Conservation (phyloP, 1,139 yeast genomes). For the Candida neerlandica region DNA sequence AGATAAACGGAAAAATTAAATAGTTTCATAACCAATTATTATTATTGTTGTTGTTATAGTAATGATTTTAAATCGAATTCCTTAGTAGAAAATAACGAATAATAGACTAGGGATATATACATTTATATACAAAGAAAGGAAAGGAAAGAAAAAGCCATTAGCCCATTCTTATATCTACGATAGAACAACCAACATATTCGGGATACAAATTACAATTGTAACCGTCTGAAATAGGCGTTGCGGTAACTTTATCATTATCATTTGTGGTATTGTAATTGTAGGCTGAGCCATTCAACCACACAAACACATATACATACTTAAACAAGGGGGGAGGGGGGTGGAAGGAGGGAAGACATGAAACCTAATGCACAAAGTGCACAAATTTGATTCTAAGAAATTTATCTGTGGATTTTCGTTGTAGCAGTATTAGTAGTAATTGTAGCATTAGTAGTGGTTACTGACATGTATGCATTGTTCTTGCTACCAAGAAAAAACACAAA, state of each 20-base stretch:
- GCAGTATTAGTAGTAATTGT: too few relatives aligned
- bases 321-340: not conserved
- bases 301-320: too few relatives aligned
- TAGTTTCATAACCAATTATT: conserved; percentile 1
- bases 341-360: too few relatives aligned
- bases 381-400: not conserved
- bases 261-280: not conserved
- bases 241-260: too few relatives aligned
- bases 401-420: too few relatives aligned
- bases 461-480: not conserved
- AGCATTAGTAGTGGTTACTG: too few relatives aligned
- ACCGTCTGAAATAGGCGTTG: too few relatives aligned
- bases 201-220: not conserved
- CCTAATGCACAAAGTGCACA: not conserved
- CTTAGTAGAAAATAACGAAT: too few relatives aligned
- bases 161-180: not conserved
- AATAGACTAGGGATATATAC: not conserved
- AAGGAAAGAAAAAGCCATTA: not conserved
- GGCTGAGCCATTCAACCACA: not conserved
- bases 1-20: not conserved
- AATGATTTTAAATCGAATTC: too few relatives aligned
- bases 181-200: not conserved
- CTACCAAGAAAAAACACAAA: not conserved
- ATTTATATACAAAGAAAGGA: not conserved
- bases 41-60: too few relatives aligned